Conservation (phyloP, 139 green algal genomes). For the Pseudopediastrum boryanum region DNA sequence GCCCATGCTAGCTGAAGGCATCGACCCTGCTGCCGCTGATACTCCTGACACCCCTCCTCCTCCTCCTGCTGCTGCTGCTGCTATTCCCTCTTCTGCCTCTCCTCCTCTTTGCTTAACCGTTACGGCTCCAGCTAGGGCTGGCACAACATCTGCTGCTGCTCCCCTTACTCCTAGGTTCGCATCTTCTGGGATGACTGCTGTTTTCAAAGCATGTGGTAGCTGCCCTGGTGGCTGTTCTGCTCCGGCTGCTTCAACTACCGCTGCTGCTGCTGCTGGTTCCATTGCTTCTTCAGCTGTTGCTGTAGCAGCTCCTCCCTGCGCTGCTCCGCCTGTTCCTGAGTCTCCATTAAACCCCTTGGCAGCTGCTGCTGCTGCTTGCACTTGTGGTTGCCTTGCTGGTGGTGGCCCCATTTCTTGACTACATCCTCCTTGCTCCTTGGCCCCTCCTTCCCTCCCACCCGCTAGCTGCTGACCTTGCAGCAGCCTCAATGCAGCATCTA, state of each 20-base stretch:
- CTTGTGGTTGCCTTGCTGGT: neutral
- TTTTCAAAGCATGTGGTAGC: too few species aligned
- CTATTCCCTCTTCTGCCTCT: neutral
- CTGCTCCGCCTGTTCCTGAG: constrained; percentile 5
- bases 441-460: neutral
- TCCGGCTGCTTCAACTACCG: neutral
- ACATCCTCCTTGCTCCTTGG: neutral
- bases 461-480: constrained; percentile 22
- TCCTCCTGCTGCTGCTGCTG: constrained; percentile 19
- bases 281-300: neutral
- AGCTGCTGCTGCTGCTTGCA: neutral
- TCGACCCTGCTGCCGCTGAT: too few species aligned
- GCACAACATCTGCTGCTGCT: too few species aligned
- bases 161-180: too few species aligned
- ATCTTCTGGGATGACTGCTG: too few species aligned
- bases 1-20: too few species aligned
- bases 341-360: neutral
- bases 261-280: constrained; percentile 16
- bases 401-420: neutral
- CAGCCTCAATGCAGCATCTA: neutral
- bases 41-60: neutral
- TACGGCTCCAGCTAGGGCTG: too few species aligned
- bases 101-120: too few species aligned
- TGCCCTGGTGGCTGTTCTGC: too few species aligned
- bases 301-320: too few species aligned